Evolutionary conservation across 495 filamentous ascomycete genomes (phyloP), one percentile per base, ranked within the genome.

Genomic region (Aspergillus diversus): DNA sequence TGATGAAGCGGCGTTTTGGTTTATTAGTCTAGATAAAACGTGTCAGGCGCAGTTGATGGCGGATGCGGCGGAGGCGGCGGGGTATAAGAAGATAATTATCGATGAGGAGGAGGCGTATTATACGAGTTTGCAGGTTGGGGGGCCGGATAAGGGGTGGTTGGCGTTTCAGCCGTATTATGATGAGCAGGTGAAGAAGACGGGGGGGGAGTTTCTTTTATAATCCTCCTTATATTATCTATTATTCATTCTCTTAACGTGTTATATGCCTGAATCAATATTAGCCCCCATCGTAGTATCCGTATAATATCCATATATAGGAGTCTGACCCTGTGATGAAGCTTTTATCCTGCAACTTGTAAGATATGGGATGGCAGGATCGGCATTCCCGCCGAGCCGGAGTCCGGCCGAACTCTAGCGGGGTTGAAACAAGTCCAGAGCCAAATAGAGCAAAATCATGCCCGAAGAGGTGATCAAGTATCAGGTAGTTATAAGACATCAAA

Each of bases 11-110:
- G 85, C 83, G 11, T 83, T 83, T 60, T 86, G 84, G 78, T 87
- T 89, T 66, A 74, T 87, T 32, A 81, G 77, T 54, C 69, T 89
- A 5, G 86, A 89, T 63, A 79, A 80, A 66, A 82, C 80, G 2
- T 87, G 86, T 66, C 84, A 87, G 42, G 80, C 82, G 27, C 86
- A 89, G 68, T 66, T 88, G 15, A 71, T 87, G 7, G 84, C 80
- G 0, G 83, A 86, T 66, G 82, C 83, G 4, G 80, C 84, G 1
- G 72, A 74, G 0, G 80, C 72, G 0, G 75, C 71, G 5, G 79
- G 82, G 4, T 71, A 79, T 61, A 74, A 81, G 70, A 86, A 82
- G 73, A 83, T 77, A 27, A 37, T 80, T 46, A 81, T 83, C 59
- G 71, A 73, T 17, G 75, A 82, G 12, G 82, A 85, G 43, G 81